Conservation (phyloP, 306 rosid species). For the Mucuna pruriens region DNA sequence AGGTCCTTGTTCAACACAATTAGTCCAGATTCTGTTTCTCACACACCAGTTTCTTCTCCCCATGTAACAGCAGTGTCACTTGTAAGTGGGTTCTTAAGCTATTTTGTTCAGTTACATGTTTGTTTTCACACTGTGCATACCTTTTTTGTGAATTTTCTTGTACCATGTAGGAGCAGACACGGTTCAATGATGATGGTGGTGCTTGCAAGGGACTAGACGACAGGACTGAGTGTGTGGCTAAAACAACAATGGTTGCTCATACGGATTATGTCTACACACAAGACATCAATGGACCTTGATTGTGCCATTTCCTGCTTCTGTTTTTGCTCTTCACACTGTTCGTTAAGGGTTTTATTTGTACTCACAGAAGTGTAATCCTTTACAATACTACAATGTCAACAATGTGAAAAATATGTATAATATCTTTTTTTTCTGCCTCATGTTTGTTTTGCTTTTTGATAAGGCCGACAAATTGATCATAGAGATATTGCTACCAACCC, state of each 20-base stretch:
- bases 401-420: background rate
- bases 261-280: slow-evolving; percentile 72
- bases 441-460: background rate
- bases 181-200: slow-evolving; percentile 37
- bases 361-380: slow-evolving; percentile 14
- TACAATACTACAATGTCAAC: slow-evolving; percentile 1
- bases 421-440: background rate
- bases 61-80: slow-evolving; percentile 14
- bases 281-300: slow-evolving; percentile 49
- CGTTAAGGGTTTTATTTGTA: background rate
- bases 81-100: slow-evolving; percentile 39
- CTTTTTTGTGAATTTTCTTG: background rate
- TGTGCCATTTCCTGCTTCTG: background rate
- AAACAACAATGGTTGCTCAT: slow-evolving; percentile 56
- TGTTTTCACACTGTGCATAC: background rate
- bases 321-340: background rate
- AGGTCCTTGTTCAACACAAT: slow-evolving; percentile 36
- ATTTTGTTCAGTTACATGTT: background rate
- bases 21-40: slow-evolving; percentile 34
- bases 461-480: background rate
- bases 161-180: slow-evolving; percentile 36
- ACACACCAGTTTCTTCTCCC: slow-evolving; percentile 29
- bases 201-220: slow-evolving; percentile 52
- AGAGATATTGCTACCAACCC: background rate
- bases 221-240: slow-evolving; percentile 53